A percentile compares a stretch with the other conserved stretches of the same genome.
phyloP scores from a whole-genome alignment of 176 grass and related monocot species.

The Triticum urartu region DNA sequence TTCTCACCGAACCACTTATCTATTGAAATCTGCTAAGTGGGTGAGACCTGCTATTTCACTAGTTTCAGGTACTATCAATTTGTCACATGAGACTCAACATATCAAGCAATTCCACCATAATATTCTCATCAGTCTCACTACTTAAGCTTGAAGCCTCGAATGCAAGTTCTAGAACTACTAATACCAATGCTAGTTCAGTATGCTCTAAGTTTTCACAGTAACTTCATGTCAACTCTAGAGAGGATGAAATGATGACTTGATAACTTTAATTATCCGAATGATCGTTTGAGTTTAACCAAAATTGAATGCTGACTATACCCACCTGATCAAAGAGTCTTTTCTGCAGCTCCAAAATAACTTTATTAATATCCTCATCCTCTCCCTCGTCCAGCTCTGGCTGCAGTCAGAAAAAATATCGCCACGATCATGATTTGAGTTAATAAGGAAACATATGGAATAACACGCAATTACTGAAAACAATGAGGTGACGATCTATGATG shows the following conservation, averaged over 20 bases:
- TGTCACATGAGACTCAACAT: neutral
- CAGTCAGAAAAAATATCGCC: constrained; percentile 20
- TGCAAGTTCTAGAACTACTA: neutral
- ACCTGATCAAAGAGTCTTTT: constrained; percentile 63
- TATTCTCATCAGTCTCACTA: neutral
- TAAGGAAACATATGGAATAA: neutral
- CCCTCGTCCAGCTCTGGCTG: constrained; percentile 65
- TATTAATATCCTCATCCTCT: constrained; percentile 53
- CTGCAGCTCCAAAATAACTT: constrained; percentile 54
- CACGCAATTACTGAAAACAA: neutral
- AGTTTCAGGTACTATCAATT: neutral
- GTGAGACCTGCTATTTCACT: neutral
- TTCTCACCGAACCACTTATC: neutral
- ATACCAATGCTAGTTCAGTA: neutral
- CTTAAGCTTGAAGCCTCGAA: neutral
- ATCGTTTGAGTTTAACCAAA: neutral
- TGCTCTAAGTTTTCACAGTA: neutral
- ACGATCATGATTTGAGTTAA: neutral
- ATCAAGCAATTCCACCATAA: neutral
- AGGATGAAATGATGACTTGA: neutral
- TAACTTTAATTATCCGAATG: neutral
- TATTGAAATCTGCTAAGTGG: neutral
- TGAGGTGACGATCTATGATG: neutral
- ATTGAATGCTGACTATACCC: neutral
- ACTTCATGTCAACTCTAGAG: neutral